Percentiles rank a stretch among this genome's conserved stretches.
These are phyloP conservation scores for Ophiostoma ips DNA, from an alignment of 2,329 filamentous ascomycete genomes.

Conservation along the genomic window DNA sequence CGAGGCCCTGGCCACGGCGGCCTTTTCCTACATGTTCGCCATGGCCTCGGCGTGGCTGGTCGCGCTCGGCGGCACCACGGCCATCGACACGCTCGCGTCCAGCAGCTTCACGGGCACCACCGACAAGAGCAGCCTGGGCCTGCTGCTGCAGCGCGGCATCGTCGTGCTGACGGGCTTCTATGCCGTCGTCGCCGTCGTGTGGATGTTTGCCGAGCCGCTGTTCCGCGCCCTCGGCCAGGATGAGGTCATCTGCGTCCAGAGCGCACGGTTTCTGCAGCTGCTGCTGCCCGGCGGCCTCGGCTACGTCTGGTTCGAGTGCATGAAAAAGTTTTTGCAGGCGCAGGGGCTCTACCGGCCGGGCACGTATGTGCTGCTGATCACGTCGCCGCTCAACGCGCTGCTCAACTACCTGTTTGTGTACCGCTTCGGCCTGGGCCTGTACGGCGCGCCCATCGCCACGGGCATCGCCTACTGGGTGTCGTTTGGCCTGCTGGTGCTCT, in stretches of 20 bases:
- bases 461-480: conserved; percentile 79
- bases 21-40: conserved; percentile 89
- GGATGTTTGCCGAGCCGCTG: conserved; percentile 55
- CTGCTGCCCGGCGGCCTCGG: conserved; percentile 71
- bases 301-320: conserved; percentile 75
- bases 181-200: conserved; percentile 55
- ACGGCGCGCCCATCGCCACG: conserved; percentile 70
- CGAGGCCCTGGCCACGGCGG: conserved; percentile 65
- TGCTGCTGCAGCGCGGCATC: conserved; percentile 64
- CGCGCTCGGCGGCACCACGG: conserved; percentile 71
- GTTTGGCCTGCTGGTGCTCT: conserved; percentile 61
- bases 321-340: conserved; percentile 81
- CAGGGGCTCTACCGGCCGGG: conserved; percentile 79
- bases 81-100: conserved; percentile 72
- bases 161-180: conserved; percentile 62
- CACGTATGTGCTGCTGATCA: conserved; percentile 70
- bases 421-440: conserved; percentile 52
- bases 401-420: conserved; percentile 75
- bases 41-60: conserved; percentile 83
- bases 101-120: conserved; percentile 70
- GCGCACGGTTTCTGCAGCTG: conserved; percentile 56
- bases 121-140: conserved; percentile 63
- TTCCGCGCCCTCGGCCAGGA: conserved; percentile 67
- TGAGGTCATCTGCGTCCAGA: conserved; percentile 59
- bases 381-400: conserved; percentile 65